Percentiles rank a stretch among this genome's conserved stretches.
phyloP scores from a whole-genome alignment of 768 basidiomycete species.

The Amanita exitialis region DNA sequence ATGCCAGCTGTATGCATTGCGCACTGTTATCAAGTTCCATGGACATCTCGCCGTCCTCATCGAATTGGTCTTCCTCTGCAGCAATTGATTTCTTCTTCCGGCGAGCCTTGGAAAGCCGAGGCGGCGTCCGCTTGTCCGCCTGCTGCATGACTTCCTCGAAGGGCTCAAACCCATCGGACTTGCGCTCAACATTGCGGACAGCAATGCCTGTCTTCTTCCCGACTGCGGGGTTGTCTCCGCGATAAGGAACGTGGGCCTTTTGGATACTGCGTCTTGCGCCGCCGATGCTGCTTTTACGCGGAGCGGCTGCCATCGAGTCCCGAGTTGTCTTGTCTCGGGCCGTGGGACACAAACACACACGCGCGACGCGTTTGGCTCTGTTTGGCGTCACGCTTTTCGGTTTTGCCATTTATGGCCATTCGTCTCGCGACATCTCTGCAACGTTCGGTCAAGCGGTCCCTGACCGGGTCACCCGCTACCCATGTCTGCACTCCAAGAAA shows the following conservation, averaged over 20 bases:
- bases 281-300: conserved; percentile 37
- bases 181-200: conserved; percentile 57
- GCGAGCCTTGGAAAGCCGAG: conserved; percentile 33
- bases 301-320: conserved; percentile 29
- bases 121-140: conserved; percentile 57
- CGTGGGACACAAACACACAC: conserved; percentile 7
- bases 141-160: conserved; percentile 69
- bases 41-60: conserved; percentile 58
- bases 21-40: conserved; percentile 73
- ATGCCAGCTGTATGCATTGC: conserved; percentile 13
- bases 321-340: background rate
- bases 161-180: conserved; percentile 76
- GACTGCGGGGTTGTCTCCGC: conserved; percentile 65
- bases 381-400: background rate
- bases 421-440: too few species aligned
- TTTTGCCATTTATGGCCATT: too few species aligned
- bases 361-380: conserved; percentile 6
- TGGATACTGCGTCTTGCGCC: conserved; percentile 43
- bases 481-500: conserved; percentile 4
- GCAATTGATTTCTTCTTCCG: conserved; percentile 35
- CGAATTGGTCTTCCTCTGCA: conserved; percentile 33
- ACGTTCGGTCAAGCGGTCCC: background rate
- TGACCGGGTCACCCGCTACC: background rate
- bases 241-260: conserved; percentile 66
- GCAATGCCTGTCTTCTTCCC: conserved; percentile 76